A percentile compares a stretch with the other conserved stretches of the same genome.
Conservation (phyloP, 2,329 filamentous ascomycete species). For the Nemania sp. region DNA sequence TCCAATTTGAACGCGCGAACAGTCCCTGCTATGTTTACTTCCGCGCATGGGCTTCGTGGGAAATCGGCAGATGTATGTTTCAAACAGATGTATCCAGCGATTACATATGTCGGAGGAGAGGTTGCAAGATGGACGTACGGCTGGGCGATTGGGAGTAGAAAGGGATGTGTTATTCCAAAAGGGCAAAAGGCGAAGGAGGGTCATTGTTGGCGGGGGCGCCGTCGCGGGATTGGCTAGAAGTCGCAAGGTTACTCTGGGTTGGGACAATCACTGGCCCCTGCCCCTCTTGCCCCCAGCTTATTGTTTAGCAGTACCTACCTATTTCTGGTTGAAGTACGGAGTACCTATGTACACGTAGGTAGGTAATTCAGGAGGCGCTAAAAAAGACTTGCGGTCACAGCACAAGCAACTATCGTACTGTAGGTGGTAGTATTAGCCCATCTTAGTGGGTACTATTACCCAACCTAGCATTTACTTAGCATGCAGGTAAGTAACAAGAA, state of each 20-base stretch:
- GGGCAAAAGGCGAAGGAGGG: constrained; percentile 26
- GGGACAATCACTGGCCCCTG: constrained; percentile 18
- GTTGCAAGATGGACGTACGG: constrained; percentile 11
- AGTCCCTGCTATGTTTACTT: constrained; percentile 2
- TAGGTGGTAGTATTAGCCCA: background rate
- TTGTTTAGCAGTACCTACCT: constrained; percentile 7
- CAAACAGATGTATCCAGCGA: constrained; percentile 4
- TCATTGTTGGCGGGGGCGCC: constrained; percentile 21
- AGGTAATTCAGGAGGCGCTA: constrained; percentile 9
- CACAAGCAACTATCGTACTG: background rate
- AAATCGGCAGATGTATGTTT: constrained; percentile 15
- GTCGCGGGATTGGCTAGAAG: constrained; percentile 25
- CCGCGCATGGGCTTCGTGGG: constrained; percentile 14
- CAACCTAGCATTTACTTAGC: too few relatives aligned
- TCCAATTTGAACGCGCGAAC: constrained; percentile 10
- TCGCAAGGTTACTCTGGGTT: constrained; percentile 7
- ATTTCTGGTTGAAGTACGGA: too few relatives aligned
- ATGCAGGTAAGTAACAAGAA: too few relatives aligned
- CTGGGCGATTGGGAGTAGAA: constrained; percentile 25
- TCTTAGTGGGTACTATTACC: too few relatives aligned
- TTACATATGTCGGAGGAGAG: constrained; percentile 17
- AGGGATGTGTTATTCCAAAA: constrained; percentile 27
- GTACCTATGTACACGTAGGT: too few relatives aligned
- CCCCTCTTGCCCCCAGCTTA: constrained; percentile 14
- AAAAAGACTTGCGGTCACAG: background rate